Evolutionary conservation across 768 basidiomycete species (phyloP), one percentile per base, ranked within the genome.

Genomic region (Dendrothele bispora): DNA sequence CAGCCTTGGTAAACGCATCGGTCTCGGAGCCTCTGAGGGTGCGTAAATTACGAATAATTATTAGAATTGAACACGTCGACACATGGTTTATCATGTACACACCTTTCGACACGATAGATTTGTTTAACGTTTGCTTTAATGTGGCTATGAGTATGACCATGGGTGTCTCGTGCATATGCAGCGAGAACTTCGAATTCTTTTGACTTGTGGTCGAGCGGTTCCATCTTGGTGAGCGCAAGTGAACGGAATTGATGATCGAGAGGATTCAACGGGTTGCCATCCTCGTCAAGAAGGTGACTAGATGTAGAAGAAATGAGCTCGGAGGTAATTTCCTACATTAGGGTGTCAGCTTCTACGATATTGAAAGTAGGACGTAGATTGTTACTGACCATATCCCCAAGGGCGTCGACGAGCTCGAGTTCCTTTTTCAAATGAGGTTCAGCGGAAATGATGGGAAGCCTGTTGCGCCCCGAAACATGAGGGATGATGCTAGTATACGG

Each of bases 341-440:
- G 15, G 22, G 43, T 18, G n/a, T n/a, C n/a, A n/a, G n/a, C n/a
- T n/a, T n/a, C n/a, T 22, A 15, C 50, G 7, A 21, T 17, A 47
- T 27, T 37, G 2, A 18, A 43, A 18, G 10, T 7, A 32, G 20
- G 29, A 8, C 10, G 21, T 34, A 5, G 34, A n/a, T 3, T n/a
- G 14, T 44, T 51, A 22, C 7, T 51, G n/a, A 76, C 79, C 82
- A 84, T 83, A 56, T 84, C 81, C 2, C 80, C 80, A 20, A 84
- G 72, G 17, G 81, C 79, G 51, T 83, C 82, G 14, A 83, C 80
- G 18, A 82, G 73, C n/a, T 80, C 78, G 34, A 83, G 71, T 67
- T 83, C 80, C 74, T 56, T 71, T 56, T 82, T 78, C 50, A 84
- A 59, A 10, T 61, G 39, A 0, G 20, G 51, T 39, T 63, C 45